phyloP scores from a whole-genome alignment of 164 flowering plant genomes.

The Magnolia sinica region DNA sequence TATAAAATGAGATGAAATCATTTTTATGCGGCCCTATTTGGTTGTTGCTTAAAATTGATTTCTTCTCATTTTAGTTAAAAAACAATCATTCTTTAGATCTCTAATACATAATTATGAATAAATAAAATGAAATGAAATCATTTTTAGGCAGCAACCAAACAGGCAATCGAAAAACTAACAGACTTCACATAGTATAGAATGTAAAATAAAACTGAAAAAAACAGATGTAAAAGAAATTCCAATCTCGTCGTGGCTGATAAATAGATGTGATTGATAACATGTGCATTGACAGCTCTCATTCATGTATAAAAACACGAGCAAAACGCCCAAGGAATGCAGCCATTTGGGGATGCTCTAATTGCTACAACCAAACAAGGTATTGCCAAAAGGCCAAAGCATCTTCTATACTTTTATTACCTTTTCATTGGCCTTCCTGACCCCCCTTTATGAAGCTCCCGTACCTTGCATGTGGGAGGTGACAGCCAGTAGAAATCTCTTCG shows the following conservation, averaged over 20 bases:
- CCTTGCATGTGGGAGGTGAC: conserved; percentile 10
- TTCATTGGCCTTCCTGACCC: conserved; percentile 13
- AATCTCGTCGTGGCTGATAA: neutral
- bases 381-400: conserved; percentile 48
- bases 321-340: conserved; percentile 33
- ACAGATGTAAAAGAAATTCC: neutral
- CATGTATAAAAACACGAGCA: conserved; percentile 27
- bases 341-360: conserved; percentile 38
- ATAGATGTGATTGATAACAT: conserved; percentile 2
- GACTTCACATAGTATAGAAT: no score
- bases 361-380: conserved; percentile 41
- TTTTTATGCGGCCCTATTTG: no score
- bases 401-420: conserved; percentile 21
- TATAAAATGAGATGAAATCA: no score
- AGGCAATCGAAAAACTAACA: no score
- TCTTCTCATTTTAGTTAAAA: no score
- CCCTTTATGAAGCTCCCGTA: conserved; percentile 16
- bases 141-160: no score
- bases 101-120: no score
- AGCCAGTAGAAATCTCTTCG: neutral
- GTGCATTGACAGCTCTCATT: conserved; percentile 12
- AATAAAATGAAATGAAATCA: no score
- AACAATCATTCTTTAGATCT: no score
- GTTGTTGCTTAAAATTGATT: no score
- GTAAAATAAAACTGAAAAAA: neutral